Base-by-base conservation (phyloP, 2,329 filamentous ascomycete genomes). In the Blumeriella jaapii region DNA sequence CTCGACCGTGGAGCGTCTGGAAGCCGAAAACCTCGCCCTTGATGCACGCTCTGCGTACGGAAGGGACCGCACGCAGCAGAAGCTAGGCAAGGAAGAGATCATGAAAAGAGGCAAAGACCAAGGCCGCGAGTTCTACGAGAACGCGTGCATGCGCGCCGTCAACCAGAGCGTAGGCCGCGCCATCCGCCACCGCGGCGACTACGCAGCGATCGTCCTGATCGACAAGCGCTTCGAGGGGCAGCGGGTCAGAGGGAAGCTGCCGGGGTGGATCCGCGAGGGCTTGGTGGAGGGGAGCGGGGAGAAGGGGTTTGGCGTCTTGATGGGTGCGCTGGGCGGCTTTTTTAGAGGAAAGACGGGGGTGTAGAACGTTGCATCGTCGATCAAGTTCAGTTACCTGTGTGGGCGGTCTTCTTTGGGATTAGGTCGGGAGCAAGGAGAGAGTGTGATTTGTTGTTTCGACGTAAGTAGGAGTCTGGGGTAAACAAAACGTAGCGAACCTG, bases 121-220 rank as follows among this genome's bases (percentile, higher is more conserved):
- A 4, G 77, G 80, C 2, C 65, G 79, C 34, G 82, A 89, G 41
- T 93, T 84, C 53, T 93, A 93, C 54, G 86, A 95, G 56, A 96
- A 96, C 55, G 75, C 84, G 0, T 95, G 87, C 57, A 95, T 98
- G 87, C 71, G 91, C 24, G 85, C 87, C 4, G 91, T 98, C 4
- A 98, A 98, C 57, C 91, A 98, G 63, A 91, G 84, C 54, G 87
- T 98, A 48, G 91, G 91, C 1, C 68, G 91, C 39, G 91, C 86
- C 1, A 95, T 98, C 50, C 68, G 91, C 29, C 91, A 98, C 55
- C 71, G 70, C 36, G 74, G 72, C 15, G 91, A 98, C 59, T 96
- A 93, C 59, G 91, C 91, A 4, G 78, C 82, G 11, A 95, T 98
- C 44, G 61, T 95, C 38, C 69, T 98, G 54, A 64, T 91, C 20